Conservation (phyloP, 768 basidiomycete species). For the Mycena haematopus region DNA sequence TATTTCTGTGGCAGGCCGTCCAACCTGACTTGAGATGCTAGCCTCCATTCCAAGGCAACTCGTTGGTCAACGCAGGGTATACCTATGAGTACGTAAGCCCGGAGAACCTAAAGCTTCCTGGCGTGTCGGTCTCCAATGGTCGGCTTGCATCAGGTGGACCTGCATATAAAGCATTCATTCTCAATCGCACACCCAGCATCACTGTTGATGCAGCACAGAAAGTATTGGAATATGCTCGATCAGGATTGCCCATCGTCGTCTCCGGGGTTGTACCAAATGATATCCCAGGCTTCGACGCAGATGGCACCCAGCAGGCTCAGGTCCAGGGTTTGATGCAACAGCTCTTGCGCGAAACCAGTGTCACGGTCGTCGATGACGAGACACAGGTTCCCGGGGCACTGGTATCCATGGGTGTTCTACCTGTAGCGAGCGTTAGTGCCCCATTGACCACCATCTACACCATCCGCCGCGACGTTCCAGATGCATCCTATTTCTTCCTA, state of each 20-base stretch:
- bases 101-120: conserved; percentile 28
- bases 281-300: conserved; percentile 25
- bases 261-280: conserved; percentile 22
- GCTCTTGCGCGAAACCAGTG: conserved; percentile 11
- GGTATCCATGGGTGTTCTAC: conserved; percentile 20
- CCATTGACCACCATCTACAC: conserved; percentile 11
- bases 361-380: conserved; percentile 18
- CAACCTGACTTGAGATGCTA: not conserved
- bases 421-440: conserved; percentile 16
- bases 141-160: conserved; percentile 25
- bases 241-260: conserved; percentile 23
- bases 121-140: conserved; percentile 23
- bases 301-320: conserved; percentile 17
- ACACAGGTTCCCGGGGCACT: conserved; percentile 17
- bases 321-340: conserved; percentile 26
- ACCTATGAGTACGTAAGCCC: conserved; percentile 30
- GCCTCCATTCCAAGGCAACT: conserved; percentile 22
- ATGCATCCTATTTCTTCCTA: conserved; percentile 23
- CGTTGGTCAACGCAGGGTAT: conserved; percentile 22
- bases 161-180: conserved; percentile 28
- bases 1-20: no score
- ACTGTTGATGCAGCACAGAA: conserved; percentile 27
- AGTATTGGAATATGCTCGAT: conserved; percentile 24
- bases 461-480: conserved; percentile 16
- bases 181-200: conserved; percentile 19